Evolutionary conservation across 345 rosid genomes (phyloP).

Genomic region (Dipteronia sinensis): DNA sequence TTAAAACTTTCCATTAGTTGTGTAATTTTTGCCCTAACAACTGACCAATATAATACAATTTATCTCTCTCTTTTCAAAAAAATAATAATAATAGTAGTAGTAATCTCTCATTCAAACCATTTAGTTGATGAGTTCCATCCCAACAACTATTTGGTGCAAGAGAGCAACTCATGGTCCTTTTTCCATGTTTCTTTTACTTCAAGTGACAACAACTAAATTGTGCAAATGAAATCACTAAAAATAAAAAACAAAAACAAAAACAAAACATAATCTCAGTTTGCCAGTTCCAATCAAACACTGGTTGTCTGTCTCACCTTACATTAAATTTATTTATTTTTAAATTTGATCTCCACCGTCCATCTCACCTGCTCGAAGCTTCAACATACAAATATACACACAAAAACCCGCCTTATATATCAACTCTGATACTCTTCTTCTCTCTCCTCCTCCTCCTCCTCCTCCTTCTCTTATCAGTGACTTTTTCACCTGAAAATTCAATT

Average conservation of each 20-base stretch:
- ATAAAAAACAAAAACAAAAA: background rate
- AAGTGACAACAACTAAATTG: slow-evolving; percentile 40
- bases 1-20: background rate
- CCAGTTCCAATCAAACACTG: slow-evolving; percentile 29
- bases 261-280: slow-evolving; percentile 19
- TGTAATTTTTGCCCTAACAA: background rate
- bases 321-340: no score
- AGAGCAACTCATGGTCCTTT: slow-evolving; percentile 26
- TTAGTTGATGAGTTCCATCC: slow-evolving; percentile 53
- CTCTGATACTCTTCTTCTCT: slow-evolving; percentile 10
- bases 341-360: no score
- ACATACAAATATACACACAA: slow-evolving; percentile 16
- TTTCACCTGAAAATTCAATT: background rate
- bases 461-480: background rate
- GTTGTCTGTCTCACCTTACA: slow-evolving; percentile 22
- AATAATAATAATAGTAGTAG: background rate
- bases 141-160: slow-evolving; percentile 58
- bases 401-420: slow-evolving; percentile 1
- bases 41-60: background rate
- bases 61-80: no score
- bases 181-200: slow-evolving; percentile 37
- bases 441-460: no score
- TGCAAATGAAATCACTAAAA: slow-evolving; percentile 20
- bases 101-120: slow-evolving; percentile 17
- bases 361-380: background rate